Conservation (phyloP, 441 rosid genomes). For the Populus hybrid region DNA sequence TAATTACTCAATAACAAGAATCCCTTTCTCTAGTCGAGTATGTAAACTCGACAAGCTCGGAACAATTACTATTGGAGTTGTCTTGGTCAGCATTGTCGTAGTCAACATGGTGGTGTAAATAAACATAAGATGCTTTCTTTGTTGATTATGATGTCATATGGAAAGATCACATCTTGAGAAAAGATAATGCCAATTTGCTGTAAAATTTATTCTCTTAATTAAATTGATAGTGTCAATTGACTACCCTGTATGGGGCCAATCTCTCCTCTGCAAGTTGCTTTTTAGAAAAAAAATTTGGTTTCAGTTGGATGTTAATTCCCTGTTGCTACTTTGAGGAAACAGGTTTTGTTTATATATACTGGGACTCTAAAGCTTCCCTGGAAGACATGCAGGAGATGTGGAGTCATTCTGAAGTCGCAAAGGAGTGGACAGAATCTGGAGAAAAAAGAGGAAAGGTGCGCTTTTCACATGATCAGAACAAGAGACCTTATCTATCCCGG, state of each 20-base stretch:
- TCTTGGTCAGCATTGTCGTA: background rate
- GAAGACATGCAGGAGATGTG: constrained; percentile 91
- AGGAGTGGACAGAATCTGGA: constrained; percentile 78
- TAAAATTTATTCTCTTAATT: no score
- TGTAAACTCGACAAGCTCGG: background rate
- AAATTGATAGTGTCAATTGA: background rate
- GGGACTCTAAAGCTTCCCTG: constrained; percentile 67
- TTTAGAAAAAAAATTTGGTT: background rate
- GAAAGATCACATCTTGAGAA: background rate
- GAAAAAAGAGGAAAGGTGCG: constrained; percentile 68
- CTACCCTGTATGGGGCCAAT: background rate
- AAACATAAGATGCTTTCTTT: background rate
- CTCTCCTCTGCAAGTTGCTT: background rate
- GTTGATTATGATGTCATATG: background rate
- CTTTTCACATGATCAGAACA: constrained; percentile 60
- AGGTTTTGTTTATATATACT: constrained; percentile 41
- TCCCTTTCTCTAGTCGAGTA: background rate
- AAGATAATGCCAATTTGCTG: background rate
- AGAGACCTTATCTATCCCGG: constrained; percentile 67
- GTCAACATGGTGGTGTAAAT: background rate
- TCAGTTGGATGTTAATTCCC: background rate
- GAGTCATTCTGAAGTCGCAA: constrained; percentile 56
- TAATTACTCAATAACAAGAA: background rate
- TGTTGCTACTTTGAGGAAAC: constrained; percentile 21
- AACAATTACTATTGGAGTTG: background rate